These are phyloP conservation scores for Didymella keratinophila DNA, from an alignment of 2,329 filamentous ascomycete species.

Conservation along the genomic window DNA sequence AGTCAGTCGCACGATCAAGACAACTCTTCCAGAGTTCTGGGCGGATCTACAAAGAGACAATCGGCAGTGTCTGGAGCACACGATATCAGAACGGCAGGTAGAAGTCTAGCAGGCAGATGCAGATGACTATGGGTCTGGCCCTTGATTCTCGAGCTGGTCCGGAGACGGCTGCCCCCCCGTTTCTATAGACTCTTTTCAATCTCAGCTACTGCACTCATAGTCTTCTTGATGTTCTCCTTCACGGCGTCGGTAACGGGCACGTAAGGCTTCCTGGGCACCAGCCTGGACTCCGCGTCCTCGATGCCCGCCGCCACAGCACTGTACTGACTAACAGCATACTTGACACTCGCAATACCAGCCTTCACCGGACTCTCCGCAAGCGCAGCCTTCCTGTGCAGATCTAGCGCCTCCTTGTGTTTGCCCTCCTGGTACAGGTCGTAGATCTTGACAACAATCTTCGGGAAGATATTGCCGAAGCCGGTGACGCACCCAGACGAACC, in stretches of 20 bases:
- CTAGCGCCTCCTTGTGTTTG: slow-evolving; percentile 64
- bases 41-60: neutral
- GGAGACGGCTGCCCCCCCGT: neutral
- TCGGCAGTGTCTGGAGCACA: neutral
- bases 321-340: slow-evolving; percentile 70
- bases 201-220: slow-evolving; percentile 36
- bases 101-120: neutral
- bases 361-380: slow-evolving; percentile 72
- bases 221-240: slow-evolving; percentile 32
- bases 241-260: slow-evolving; percentile 36
- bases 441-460: slow-evolving; percentile 63
- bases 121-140: neutral
- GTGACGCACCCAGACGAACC: slow-evolving; percentile 65
- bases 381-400: slow-evolving; percentile 67
- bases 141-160: neutral
- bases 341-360: slow-evolving; percentile 71
- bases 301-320: slow-evolving; percentile 67
- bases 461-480: slow-evolving; percentile 66
- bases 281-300: slow-evolving; percentile 39
- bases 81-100: neutral
- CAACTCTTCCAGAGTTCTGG: neutral
- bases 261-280: slow-evolving; percentile 42
- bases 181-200: slow-evolving; percentile 33
- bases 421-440: slow-evolving; percentile 69
- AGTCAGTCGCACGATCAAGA: neutral